These are phyloP conservation scores for Spencermartinsiella europaea DNA, from an alignment of 805 yeast genomes.

Conservation along the genomic window DNA sequence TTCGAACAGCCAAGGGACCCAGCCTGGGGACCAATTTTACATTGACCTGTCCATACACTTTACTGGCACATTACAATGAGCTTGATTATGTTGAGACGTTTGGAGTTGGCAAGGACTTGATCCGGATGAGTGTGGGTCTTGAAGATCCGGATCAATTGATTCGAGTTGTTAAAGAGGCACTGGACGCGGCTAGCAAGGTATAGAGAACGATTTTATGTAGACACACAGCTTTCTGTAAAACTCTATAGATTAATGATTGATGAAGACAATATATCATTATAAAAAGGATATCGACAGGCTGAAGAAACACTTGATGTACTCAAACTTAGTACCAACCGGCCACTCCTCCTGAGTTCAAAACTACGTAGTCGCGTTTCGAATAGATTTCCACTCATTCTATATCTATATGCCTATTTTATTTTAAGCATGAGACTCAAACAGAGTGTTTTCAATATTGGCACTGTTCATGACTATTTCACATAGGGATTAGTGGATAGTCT, in stretches of 20 bases:
- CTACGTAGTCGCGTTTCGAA: no score
- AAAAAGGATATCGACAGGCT: no score
- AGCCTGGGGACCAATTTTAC: conserved; percentile 88
- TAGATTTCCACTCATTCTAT: conserved; percentile 20
- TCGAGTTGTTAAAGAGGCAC: conserved; percentile 45
- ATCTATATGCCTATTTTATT: conserved; percentile 13
- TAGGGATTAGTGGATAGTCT: neutral
- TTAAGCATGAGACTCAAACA: conserved; percentile 22
- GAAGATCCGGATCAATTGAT: conserved; percentile 63
- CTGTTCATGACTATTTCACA: neutral
- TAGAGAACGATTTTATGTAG: neutral
- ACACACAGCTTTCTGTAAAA: neutral
- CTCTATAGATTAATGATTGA: neutral
- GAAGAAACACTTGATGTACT: no score
- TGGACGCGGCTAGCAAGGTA: conserved; percentile 29
- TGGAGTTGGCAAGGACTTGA: conserved; percentile 75
- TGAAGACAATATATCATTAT: neutral
- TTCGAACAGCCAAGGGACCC: conserved; percentile 77
- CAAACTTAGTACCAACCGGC: no score
- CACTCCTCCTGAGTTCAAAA: no score
- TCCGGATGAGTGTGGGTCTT: conserved; percentile 79
- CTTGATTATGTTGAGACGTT: conserved; percentile 72
- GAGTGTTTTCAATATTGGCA: conserved; percentile 10
- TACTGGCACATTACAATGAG: conserved; percentile 80
- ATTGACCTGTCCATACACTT: conserved; percentile 82